These are phyloP conservation scores for Panus rudis DNA, from an alignment of 768 basidiomycete genomes.

Conservation along the genomic window DNA sequence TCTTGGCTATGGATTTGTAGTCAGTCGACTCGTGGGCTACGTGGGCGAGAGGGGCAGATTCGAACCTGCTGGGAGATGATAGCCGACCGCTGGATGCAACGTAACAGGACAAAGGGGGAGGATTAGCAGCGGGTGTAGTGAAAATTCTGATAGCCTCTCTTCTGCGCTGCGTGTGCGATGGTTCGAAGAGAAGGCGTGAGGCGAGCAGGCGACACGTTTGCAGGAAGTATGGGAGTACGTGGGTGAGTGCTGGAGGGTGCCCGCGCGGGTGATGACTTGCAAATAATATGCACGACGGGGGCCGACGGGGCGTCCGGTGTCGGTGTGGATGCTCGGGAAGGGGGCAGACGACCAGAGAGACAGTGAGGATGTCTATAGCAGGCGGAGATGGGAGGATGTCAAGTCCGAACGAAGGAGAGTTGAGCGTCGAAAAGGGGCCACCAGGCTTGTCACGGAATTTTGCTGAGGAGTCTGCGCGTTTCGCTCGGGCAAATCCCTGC, in stretches of 20 bases:
- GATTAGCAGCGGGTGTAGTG: too few species aligned
- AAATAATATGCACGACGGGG: too few species aligned
- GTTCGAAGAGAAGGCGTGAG: background rate
- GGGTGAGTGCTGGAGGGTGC: constrained; percentile 1
- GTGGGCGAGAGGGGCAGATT: too few species aligned
- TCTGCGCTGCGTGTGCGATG: background rate
- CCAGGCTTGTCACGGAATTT: background rate
- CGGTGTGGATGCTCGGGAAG: too few species aligned
- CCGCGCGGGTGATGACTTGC: constrained; percentile 2
- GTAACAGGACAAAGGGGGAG: too few species aligned
- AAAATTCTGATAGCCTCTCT: too few species aligned
- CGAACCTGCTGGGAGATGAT: too few species aligned
- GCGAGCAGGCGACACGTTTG: background rate
- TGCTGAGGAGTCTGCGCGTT: constrained; percentile 5
- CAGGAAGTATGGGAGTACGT: constrained; percentile 2
- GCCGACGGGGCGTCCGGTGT: constrained; percentile 2
- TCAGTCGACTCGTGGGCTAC: too few species aligned
- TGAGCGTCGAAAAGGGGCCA: constrained; percentile 9
- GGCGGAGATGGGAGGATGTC: background rate
- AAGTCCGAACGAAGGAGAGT: background rate
- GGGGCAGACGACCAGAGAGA: constrained; percentile 21
- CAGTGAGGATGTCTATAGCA: too few species aligned
- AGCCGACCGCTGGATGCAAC: too few species aligned
- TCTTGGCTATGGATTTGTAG: background rate
- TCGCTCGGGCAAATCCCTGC: too few species aligned